Base-by-base conservation (phyloP, 1,284 basidiomycete species). In the Tremellales sp. region DNA sequence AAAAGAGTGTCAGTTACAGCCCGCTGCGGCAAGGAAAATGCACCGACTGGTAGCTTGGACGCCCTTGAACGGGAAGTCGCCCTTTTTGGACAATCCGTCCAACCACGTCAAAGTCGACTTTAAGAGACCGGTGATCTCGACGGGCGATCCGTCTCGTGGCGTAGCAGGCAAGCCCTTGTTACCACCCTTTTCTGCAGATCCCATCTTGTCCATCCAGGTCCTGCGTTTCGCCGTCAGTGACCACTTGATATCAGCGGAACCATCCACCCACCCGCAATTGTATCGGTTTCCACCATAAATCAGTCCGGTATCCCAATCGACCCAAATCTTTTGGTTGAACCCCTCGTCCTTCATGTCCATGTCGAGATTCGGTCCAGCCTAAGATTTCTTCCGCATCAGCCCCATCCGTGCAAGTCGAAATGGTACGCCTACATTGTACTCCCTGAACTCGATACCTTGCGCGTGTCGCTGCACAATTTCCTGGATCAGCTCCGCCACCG, bases 121-220 rank as follows among this genome's bases (percentile, higher is more conserved):
- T 56, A 94, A 71, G 50, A 98, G 74, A 12, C 93, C 94, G 1
- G 85, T 93, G 54, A 98, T 97, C 74, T 98, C 94, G 28, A 98
- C 79, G 0, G 94, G 92, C 0, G 94, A 89, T 14, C 94, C 94
- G 68, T 98, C 93, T 56, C 94, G 79, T 2, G 94, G 92, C 0
- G 93, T 94, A 12, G 91, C 94, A 5, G 94, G 94, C 22, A 86
- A 74, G 18, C 94, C 95, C 72, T 93, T 94, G 54, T 88, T 97
- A 3, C 91, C 89, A 7, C 95, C 93, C 62, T 85, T 87, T 50
- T 77, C 77, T 1, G 86, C 90, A 63, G 92, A 90, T 34, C 92
- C 92, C 86, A 91, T 94, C 79, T 94, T 94, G 76, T 94, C 90
- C 88, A 92, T 91, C 90, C 90, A 94, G 0, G 91, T 93, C 28